Evolutionary conservation across 2,329 filamentous ascomycete genomes (phyloP), one percentile per base, ranked within the genome.

Genomic region (Cytospora chrysosperma): DNA sequence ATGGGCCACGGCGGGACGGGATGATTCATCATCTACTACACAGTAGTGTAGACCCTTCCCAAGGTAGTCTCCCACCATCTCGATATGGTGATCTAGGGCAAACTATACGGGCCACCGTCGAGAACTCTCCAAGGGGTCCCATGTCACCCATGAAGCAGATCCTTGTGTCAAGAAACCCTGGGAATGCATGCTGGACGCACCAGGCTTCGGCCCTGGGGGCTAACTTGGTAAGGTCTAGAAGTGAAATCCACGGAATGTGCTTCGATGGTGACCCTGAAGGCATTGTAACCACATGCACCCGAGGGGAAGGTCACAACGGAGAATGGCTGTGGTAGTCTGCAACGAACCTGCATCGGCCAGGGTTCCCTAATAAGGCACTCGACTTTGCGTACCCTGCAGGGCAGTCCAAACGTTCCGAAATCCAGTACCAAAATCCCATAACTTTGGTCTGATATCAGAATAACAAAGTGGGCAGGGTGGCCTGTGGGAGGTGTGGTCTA

Each of bases 321-420:
- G 1, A 32, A 27, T 27, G 8, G 27, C 49, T 28, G 13, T 55
- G 59, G 37, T 55, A 49, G 21, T 47, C 43, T n/a, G 21, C 43
- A 47, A 15, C 43, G 21, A 24, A 24, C 21, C n/a, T 47, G 59
- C 59, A 61, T 61, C 59, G 59, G 51, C 28, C 37, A 30, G 51
- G 47, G 51, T 55, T n/a, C 53, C 59, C 59, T n/a, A 61, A 61
- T 49, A 28, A 34, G 59, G 51, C 37, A 49, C 37, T 34, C 37
- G 53, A 43, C 37, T 28, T 50, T 55, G 51, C 28, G 50, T 32
- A 49, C 49, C 51, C 32, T 61, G 59, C 37, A 37, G 37, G 2
- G 10, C 28, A 43, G 32, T 27, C 50, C 37, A 49, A 17, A 19
- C 51, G 21, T 27, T 28, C 51, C 59, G 15, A 26, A 47, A 9